phyloP scores from a whole-genome alignment of 257 asterid species.

The Solanum paucissectum region DNA sequence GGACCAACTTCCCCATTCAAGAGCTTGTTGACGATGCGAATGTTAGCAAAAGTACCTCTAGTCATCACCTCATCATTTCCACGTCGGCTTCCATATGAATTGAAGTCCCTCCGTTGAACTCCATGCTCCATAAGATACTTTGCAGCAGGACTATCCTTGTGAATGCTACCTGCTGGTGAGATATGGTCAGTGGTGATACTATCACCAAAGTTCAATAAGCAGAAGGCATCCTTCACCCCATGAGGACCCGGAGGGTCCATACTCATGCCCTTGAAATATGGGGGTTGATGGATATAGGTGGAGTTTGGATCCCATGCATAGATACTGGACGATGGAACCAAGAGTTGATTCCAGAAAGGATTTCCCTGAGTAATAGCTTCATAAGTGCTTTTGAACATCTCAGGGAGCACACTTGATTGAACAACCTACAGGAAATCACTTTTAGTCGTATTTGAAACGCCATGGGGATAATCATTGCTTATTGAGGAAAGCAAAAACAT shows the following conservation, averaged over 20 bases:
- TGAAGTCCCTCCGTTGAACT: conserved; percentile 81
- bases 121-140: conserved; percentile 75
- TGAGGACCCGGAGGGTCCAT: conserved; percentile 83
- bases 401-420: conserved; percentile 89
- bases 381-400: conserved; percentile 87
- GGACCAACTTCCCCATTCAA: conserved; percentile 89
- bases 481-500: not conserved
- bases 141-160: conserved; percentile 91
- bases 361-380: conserved; percentile 86
- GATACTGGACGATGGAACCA: conserved; percentile 68
- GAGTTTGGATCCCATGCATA: conserved; percentile 75
- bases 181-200: conserved; percentile 94
- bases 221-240: conserved; percentile 80
- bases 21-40: conserved; percentile 70
- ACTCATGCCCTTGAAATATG: conserved; percentile 73
- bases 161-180: conserved; percentile 95
- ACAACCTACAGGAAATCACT: conserved; percentile 43
- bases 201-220: conserved; percentile 84
- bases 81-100: conserved; percentile 94
- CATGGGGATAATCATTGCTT: not conserved
- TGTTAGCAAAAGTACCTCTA: conserved; percentile 92
- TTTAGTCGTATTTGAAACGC: not conserved
- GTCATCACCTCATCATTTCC: conserved; percentile 98
- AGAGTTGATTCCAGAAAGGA: conserved; percentile 62
- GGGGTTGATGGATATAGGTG: conserved; percentile 92